Evolutionary conservation across 805 yeast species (phyloP).

Genomic region (Pichia gijzeniarum): DNA sequence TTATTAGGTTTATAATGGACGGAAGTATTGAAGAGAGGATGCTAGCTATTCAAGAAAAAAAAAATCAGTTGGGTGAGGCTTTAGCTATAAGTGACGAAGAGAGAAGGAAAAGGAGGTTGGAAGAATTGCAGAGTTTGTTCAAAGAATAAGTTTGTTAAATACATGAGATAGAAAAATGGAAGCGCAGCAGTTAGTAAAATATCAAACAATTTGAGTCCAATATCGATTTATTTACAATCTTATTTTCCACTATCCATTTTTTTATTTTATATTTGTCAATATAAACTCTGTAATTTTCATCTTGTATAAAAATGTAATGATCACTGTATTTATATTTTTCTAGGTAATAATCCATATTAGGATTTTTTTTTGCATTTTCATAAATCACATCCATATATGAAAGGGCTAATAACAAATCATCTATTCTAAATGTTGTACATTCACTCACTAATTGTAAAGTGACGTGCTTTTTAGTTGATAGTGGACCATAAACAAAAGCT

Average conservation of each 20-base stretch:
- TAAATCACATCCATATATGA: constrained; percentile 46
- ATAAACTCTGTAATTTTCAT: constrained; percentile 19
- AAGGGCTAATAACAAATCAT: constrained; percentile 54
- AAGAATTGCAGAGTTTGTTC: constrained; percentile 64
- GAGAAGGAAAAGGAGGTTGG: constrained; percentile 59
- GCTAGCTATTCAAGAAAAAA: constrained; percentile 81
- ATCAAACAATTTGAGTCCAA: constrained; percentile 22
- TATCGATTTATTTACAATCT: constrained; percentile 14
- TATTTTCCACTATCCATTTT: constrained; percentile 26
- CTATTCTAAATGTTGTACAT: constrained; percentile 57
- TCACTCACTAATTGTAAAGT: constrained; percentile 45
- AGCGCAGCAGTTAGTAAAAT: constrained; percentile 17
- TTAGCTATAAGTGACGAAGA: constrained; percentile 73
- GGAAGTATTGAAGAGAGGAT: constrained; percentile 83
- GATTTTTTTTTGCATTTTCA: constrained; percentile 22
- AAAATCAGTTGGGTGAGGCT: constrained; percentile 74
- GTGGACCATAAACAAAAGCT: constrained; percentile 37
- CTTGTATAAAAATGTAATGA: constrained; percentile 20
- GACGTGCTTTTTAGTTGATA: constrained; percentile 27
- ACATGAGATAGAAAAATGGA: background rate
- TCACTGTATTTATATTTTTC: constrained; percentile 14
- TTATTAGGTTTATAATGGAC: constrained; percentile 73
- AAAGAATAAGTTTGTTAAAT: constrained; percentile 29
- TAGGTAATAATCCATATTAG: constrained; percentile 26
- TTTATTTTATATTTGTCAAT: constrained; percentile 22